Base-by-base conservation (phyloP, 139 green algal species). In the Edaphochlamys debaryana region DNA sequence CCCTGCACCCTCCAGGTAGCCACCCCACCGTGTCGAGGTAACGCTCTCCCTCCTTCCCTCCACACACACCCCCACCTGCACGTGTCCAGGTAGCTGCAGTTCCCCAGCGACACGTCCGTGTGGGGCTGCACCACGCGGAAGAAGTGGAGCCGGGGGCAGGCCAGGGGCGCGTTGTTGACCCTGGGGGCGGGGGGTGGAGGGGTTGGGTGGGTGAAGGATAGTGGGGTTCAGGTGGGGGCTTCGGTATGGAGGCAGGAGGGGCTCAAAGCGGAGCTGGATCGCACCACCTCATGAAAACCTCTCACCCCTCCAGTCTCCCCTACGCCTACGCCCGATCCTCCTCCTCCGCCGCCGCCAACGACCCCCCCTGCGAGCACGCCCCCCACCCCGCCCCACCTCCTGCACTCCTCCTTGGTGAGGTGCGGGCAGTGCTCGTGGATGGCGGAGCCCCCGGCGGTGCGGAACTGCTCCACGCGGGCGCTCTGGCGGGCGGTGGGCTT, bases 51-150 rank as follows among this genome's bases (percentile, higher is more conserved):
- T 0, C n/a, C n/a, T n/a, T n/a, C n/a, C n/a, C n/a, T n/a, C n/a
- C n/a, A n/a, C n/a, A n/a, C n/a, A n/a, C n/a, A n/a, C n/a, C n/a
- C n/a, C n/a, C 64, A 84, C 58, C 92, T 91, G 85, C 94, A 98
- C 9, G 93, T 97, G 91, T 97, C 92, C 42, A 98, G 90, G 90
- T 96, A 98, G 64, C 89, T 94, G 90, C 94, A 98, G 89, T 96
- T 96, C 69, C 94, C 94, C 70, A 95, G 84, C 32, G 72, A 90
- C 29, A 89, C 50, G 79, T 98, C 94, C 9, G 94, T 98, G 89
- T 92, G 93, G 2, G 89, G 79, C 56, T 89, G 89, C 9, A 98
- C 89, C 36, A 96, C 83, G 36, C 71, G 85, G 63, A 67, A 45
- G 84, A 88, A 88, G 80, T 93, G 90, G 42, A 91, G 62, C 17